A percentile compares a stretch with the other conserved stretches of the same genome.
Evolutionary conservation across 257 asterid genomes (phyloP).

Genomic region (Plectranthus barbatus): DNA sequence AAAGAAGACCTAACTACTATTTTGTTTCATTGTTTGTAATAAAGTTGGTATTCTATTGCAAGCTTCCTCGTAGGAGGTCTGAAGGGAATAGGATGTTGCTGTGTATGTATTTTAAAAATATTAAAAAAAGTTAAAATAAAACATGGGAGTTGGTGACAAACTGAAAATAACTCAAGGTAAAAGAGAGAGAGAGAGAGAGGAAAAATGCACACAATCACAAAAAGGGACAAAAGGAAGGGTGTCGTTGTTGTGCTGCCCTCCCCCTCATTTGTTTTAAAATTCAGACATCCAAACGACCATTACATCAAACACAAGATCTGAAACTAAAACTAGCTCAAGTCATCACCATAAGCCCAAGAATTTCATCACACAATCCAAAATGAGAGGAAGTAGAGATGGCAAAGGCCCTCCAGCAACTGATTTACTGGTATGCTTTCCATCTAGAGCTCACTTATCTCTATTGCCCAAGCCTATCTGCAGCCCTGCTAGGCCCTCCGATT

Average conservation of each 20-base stretch:
- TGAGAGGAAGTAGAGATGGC: constrained; percentile 58
- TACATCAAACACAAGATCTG: background rate
- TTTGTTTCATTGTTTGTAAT: no score
- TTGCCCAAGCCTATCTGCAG: constrained; percentile 84
- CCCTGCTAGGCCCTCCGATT: constrained; percentile 53
- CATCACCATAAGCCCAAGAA: background rate
- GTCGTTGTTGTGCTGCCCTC: constrained; percentile 4
- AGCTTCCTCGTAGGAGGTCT: no score
- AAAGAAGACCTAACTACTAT: no score
- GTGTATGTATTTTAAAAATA: no score
- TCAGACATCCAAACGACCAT: constrained; percentile 5
- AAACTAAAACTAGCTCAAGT: background rate
- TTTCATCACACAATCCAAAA: no score
- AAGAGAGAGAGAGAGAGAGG: constrained; percentile 29
- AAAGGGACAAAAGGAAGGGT: constrained; percentile 29
- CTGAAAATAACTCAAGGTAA: constrained; percentile 25
- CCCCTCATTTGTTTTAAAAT: constrained; percentile 21
- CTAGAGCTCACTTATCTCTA: constrained; percentile 67
- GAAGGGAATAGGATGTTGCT: no score
- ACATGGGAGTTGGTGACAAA: constrained; percentile 7
- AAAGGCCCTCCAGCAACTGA: constrained; percentile 75
- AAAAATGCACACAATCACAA: constrained; percentile 19
- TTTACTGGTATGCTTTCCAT: constrained; percentile 74
- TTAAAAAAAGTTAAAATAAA: background rate
- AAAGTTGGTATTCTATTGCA: no score